phyloP scores from a whole-genome alignment of 177 flowering plant species.

The Vitis hybrid region DNA sequence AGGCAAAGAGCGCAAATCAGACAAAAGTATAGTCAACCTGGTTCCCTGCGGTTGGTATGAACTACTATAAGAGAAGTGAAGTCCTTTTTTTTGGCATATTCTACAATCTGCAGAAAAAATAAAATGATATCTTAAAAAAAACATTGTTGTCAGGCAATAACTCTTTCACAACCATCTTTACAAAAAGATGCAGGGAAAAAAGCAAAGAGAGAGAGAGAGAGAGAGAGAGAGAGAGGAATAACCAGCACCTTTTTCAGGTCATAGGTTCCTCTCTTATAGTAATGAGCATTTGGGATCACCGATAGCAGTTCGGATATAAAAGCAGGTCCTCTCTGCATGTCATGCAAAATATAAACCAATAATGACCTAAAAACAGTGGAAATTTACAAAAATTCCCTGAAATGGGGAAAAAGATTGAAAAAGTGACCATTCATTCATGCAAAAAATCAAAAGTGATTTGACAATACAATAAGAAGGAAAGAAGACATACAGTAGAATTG shows the following conservation, averaged over 20 bases:
- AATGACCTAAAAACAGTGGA: neutral
- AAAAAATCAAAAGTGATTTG: neutral
- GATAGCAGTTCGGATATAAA: conserved; percentile 74
- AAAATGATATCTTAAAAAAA: neutral
- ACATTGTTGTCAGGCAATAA: neutral
- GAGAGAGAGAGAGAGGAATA: neutral
- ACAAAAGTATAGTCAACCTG: conserved; percentile 50
- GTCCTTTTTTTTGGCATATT: conserved; percentile 79
- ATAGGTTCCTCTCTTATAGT: conserved; percentile 89
- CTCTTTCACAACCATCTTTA: neutral
- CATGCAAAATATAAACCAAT: conserved; percentile 9
- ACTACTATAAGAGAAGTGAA: conserved; percentile 87
- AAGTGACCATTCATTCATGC: too few relatives aligned
- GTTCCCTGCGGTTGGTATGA: conserved; percentile 90
- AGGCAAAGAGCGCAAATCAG: too few relatives aligned
- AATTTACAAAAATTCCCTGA: neutral
- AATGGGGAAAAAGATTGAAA: neutral
- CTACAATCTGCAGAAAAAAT: conserved; percentile 61
- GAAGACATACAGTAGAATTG: conserved; percentile 68
- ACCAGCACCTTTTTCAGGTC: conserved; percentile 82
- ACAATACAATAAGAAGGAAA: neutral
- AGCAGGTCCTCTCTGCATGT: conserved; percentile 86
- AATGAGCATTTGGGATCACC: conserved; percentile 89
- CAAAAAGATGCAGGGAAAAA: neutral
- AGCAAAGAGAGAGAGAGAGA: neutral